Base-by-base conservation (phyloP, 345 rosid genomes). In the Rubroshorea leprosula region DNA sequence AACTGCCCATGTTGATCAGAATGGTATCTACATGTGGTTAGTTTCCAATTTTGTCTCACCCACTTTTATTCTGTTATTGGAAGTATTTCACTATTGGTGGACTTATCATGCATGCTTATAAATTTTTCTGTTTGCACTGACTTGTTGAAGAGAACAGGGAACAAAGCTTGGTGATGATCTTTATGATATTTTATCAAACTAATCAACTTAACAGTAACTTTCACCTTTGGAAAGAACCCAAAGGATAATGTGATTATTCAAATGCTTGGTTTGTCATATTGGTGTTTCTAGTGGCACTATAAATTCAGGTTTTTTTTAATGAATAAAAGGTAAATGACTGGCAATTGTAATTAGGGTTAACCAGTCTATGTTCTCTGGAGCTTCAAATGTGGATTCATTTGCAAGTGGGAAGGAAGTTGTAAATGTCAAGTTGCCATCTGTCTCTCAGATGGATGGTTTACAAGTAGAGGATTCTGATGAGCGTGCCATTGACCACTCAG, bases 1-100 rank as follows among this genome's bases (percentile, higher is more conserved):
- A 18, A 93, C 99, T 18, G 66, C 92, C 44, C 97, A 87, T 78
- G 95, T 89, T 72, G 92, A 87, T 78, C 95, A 93, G 74, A 83
- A 83, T 29, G 97, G 99, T 7, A 83, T 90, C 60, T 87, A 82
- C 68, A 72, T 89, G 64, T 93, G 99, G 99, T 93, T 70, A 68
- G 78, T 62, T 73, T 57, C 18, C 53, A 45, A 47, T 24, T 62
- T 41, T 47, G 6, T 17, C 21, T 60, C 55, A 15, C 49, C 20
- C 52, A 10, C 41, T 45, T 6, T 60, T 39, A 49, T 25, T 46
- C 35, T 49, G 11, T 23, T n/a, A 23, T 17, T 39, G 43, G 13
- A 18, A 16, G 29, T 51, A n/a, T 26, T 68, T 15, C 5, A 27
- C 47, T 26, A 29, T 57, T 12, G 38, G 17, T n/a, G 63, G 53